Evolutionary conservation across 2,329 filamentous ascomycete genomes (phyloP).

Genomic region (Amesomyces nigricolor): DNA sequence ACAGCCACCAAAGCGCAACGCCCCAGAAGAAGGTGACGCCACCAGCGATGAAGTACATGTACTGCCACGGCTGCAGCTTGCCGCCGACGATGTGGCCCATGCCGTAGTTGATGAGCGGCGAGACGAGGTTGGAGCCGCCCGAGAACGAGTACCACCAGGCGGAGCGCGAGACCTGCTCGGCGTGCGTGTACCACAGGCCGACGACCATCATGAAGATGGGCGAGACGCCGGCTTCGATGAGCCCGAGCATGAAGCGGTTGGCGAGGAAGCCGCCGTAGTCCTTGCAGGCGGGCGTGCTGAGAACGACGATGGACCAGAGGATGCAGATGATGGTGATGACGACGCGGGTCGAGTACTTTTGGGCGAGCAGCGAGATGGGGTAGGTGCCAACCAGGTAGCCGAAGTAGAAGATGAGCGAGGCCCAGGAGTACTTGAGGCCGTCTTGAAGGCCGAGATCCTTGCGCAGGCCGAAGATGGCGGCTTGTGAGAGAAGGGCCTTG

Average conservation of each 20-base stretch:
- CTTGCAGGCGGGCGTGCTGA: constrained; percentile 34
- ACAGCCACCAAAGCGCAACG: constrained; percentile 15
- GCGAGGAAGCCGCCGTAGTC: constrained; percentile 30
- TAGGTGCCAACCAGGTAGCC: constrained; percentile 38
- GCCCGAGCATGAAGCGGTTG: constrained; percentile 46
- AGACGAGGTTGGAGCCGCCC: constrained; percentile 41
- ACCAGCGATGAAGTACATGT: constrained; percentile 40
- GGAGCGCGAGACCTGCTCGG: constrained; percentile 37
- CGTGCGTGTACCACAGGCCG: constrained; percentile 43
- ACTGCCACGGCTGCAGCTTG: constrained; percentile 35
- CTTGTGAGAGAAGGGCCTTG: constrained; percentile 50
- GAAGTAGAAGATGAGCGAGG: constrained; percentile 43
- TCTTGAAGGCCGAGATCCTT: constrained; percentile 36
- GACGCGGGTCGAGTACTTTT: constrained; percentile 41
- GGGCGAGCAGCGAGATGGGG: constrained; percentile 32
- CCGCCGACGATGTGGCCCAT: constrained; percentile 39
- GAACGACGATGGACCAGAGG: constrained; percentile 36
- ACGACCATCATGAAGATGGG: constrained; percentile 47
- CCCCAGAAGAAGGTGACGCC: constrained; percentile 38
- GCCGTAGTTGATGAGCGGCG: constrained; percentile 44
- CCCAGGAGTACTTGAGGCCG: constrained; percentile 41
- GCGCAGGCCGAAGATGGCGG: constrained; percentile 39
- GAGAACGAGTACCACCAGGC: constrained; percentile 40
- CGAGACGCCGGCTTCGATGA: constrained; percentile 50
- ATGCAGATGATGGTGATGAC: constrained; percentile 36